Evolutionary conservation across 805 yeast species (phyloP).

Genomic region (Ogataea angusta): DNA sequence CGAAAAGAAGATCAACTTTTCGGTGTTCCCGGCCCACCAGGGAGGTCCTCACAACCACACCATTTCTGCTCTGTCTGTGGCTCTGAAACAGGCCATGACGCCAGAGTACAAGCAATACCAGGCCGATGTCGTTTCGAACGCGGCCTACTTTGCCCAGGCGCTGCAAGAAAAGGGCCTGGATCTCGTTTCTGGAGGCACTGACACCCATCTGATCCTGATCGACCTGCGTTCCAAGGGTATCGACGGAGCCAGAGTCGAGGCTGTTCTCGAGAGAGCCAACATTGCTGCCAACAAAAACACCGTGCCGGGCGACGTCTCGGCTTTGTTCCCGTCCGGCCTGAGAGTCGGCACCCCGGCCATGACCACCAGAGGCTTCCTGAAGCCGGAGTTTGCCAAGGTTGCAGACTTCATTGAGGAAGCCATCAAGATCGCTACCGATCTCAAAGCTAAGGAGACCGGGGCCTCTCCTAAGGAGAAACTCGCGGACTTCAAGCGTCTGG

Average conservation of each 20-base stretch:
- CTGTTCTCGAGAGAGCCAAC: conserved; percentile 82
- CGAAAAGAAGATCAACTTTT: conserved; percentile 89
- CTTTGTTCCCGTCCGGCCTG: conserved; percentile 92
- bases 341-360: conserved; percentile 98
- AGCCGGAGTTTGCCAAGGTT: conserved; percentile 74
- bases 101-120: conserved; percentile 90
- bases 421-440: conserved; percentile 59
- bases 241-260: conserved; percentile 96
- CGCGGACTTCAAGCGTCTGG: conserved; percentile 67
- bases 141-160: conserved; percentile 69
- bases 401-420: conserved; percentile 79
- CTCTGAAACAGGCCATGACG: conserved; percentile 84
- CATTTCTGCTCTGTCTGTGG: conserved; percentile 92
- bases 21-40: conserved; percentile 99
- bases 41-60: conserved; percentile 99
- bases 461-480: conserved; percentile 55
- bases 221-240: conserved; percentile 74
- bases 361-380: conserved; percentile 92
- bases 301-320: conserved; percentile 94
- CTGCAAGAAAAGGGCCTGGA: conserved; percentile 63
- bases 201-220: conserved; percentile 86
- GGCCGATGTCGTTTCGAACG: conserved; percentile 75
- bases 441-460: conserved; percentile 60
- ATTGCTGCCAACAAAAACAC: conserved; percentile 96
- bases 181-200: conserved; percentile 91